Base-by-base conservation (phyloP, 345 rosid species). In the Camelina laxa region DNA sequence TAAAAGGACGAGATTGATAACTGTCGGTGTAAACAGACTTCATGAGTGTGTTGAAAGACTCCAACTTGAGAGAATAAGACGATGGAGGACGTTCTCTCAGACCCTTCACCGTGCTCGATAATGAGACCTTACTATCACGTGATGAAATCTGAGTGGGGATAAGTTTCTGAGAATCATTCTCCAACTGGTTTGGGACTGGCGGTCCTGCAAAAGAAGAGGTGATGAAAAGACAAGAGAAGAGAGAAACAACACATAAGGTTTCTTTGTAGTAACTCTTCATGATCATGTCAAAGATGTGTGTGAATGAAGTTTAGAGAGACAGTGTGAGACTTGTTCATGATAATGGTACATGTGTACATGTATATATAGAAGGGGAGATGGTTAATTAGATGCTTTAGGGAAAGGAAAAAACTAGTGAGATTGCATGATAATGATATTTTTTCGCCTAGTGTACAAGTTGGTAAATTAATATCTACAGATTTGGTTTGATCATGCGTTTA, bases 11-110 rank as follows among this genome's bases (percentile, higher is more conserved):
- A 57, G 61, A 57, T 57, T 57, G 41, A n/a, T 57, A 57, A 15
- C 41, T 30, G 1, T 57, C 61, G 20, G 61, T n/a, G 21, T 57
- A 57, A 15, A 31, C 44, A 54, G 77, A 73, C 54, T 62, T 53
- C 35, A 42, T 14, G 62, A 64, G 65, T 55, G 63, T 54, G 4
- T 57, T 57, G 14, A 57, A 57, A 30, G 61, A 57, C 41, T 57
- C 61, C 39, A 57, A 31, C 21, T 57, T 57, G 21, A 57, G 63
- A 41, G 64, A 42, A 4, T 55, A 73, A 20, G 77, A 41, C 9
- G 77, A 65, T 1, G 77, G 70, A 11, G 77, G 65, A 65, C 70
- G 70, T 42, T 17, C 55, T 73, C 70, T 73, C 10, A 63, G 11
- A 30, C 75, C 69, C 51, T 50, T 72, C 53, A 61, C 13, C 1